A percentile compares a stretch with the other conserved stretches of the same genome.
Evolutionary conservation across 805 yeast species (phyloP).

Genomic region (Wickerhamiella alocasiicola): DNA sequence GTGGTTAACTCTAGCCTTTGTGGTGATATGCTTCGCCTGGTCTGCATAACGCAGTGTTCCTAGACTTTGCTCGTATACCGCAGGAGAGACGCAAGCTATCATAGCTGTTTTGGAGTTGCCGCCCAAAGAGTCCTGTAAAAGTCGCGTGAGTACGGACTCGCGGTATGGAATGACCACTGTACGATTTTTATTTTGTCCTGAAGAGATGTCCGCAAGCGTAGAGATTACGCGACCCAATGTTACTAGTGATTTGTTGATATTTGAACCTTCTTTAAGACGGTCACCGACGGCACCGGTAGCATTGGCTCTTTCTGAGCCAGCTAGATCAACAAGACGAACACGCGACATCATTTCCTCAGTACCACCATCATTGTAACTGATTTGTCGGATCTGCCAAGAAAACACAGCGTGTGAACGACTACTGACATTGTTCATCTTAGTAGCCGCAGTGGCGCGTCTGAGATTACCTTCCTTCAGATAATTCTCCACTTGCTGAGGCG

Average conservation of each 20-base stretch:
- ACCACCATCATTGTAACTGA: constrained; percentile 28
- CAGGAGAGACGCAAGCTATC: constrained; percentile 42
- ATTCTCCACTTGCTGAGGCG: constrained; percentile 37
- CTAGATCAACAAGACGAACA: constrained; percentile 62
- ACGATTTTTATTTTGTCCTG: constrained; percentile 70
- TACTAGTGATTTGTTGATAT: constrained; percentile 66
- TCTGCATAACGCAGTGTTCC: constrained; percentile 71
- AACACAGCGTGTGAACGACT: constrained; percentile 76
- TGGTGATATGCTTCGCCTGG: constrained; percentile 56
- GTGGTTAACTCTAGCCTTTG: constrained; percentile 44
- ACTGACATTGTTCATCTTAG: constrained; percentile 58
- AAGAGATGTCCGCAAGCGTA: constrained; percentile 41
- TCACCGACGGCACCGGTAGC: constrained; percentile 46
- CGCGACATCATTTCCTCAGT: constrained; percentile 42
- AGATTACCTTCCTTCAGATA: constrained; percentile 40
- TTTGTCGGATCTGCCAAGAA: constrained; percentile 49
- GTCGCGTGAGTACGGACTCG: constrained; percentile 64
- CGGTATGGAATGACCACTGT: constrained; percentile 79
- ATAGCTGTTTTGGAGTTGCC: constrained; percentile 81
- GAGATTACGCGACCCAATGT: constrained; percentile 62
- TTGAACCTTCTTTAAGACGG: constrained; percentile 60
- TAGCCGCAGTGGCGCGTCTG: constrained; percentile 56
- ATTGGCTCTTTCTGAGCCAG: constrained; percentile 65
- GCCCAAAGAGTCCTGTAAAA: constrained; percentile 61
- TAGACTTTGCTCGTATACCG: constrained; percentile 63